Conservation (phyloP, 148 eudicot genomes). For the Camellia japonica region DNA sequence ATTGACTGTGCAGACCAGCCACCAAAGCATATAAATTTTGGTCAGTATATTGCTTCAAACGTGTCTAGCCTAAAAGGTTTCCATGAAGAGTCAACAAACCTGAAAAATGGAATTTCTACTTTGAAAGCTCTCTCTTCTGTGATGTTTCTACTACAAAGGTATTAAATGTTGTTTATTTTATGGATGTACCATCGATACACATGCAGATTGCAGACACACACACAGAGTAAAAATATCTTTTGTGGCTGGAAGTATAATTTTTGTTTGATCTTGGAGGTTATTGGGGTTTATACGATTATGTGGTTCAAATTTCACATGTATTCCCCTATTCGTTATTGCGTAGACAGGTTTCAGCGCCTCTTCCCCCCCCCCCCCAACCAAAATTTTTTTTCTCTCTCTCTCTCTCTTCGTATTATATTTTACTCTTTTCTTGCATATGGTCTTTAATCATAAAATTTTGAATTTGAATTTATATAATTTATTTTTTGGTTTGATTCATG, state of each 20-base stretch:
- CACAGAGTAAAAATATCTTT: neutral
- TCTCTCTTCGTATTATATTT: neutral
- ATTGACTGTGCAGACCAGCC: constrained; percentile 57
- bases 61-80: constrained; percentile 71
- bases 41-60: constrained; percentile 64
- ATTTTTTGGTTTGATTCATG: neutral
- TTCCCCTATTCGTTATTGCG: neutral
- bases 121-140: constrained; percentile 74
- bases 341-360: neutral
- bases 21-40: constrained; percentile 61
- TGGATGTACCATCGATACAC: neutral
- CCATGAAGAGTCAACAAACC: constrained; percentile 41
- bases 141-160: constrained; percentile 79
- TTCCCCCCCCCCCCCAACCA: too few relatives aligned
- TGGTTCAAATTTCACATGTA: neutral
- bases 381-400: neutral
- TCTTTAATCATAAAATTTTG: neutral
- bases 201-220: neutral
- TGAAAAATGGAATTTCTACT: constrained; percentile 46
- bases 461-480: neutral
- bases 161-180: constrained; percentile 10
- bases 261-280: neutral
- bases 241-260: neutral
- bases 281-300: neutral
- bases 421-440: neutral